Base-by-base conservation (phyloP, 129 eudicot genomes). In the Flaveria bidentis region DNA sequence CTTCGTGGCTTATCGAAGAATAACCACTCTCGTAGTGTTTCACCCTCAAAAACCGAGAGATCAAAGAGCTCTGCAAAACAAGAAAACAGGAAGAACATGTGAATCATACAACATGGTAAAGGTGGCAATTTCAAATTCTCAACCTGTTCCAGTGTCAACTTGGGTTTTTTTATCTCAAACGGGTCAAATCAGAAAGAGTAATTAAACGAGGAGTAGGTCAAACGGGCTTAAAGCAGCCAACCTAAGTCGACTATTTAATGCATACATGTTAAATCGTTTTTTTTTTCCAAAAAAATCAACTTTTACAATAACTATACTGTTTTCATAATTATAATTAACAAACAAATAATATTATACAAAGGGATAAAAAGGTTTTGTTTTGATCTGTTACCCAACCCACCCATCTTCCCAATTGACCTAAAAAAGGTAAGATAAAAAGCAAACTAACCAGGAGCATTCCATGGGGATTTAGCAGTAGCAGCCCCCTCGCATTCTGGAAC, bases 401-500 rank as follows among this genome's bases (percentile, higher is more conserved):
- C 50, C 51, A 63, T 30, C 46, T 63, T 63, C 69, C 46, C 45
- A 15, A 44, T 14, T 14, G 46, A 30, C 46, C 45, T 2, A 63
- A 30, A 33, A 28, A 23, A 26, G 39, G 8, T 1, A 60, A 77
- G 41, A 30, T 47, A 26, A 7, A 3, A 80, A 30, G 75, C 30
- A 69, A 39, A 79, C 85, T 74, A 53, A 94, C 99, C 99, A 67
- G 91, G 92, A 23, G 99, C 99, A 84, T 94, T 91, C 99, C 99
- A 94, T 51, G 99, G 99, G 68, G 97, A 89, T 77, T 94, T 94
- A 77, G 96, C 77, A 69, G 99, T 94, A 42, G 97, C 99, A 77
- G 99, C 99, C 66, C 99, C 99, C 69, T 89, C 99, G 57, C 99
- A 94, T 71, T 94, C 96, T 0, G 99, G 99, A 71, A 94, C 85